Conservation (phyloP, 78 protist species). For the Dictyostelium brefeldianum region DNA sequence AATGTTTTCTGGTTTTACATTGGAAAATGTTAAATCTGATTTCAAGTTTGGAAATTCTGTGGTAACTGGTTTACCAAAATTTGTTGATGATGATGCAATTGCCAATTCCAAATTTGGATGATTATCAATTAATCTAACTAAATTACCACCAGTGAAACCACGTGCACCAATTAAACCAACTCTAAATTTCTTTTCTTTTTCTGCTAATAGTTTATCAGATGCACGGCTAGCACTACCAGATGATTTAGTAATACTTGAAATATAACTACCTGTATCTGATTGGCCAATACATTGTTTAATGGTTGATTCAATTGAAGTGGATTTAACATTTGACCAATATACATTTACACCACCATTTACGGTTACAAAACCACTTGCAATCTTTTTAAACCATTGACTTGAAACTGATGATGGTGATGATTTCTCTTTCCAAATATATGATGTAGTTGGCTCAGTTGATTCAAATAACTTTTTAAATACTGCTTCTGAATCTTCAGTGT, state of each 20-base stretch:
- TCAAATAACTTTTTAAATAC: constrained; percentile 23
- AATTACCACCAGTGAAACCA: constrained; percentile 87
- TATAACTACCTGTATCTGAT: not conserved
- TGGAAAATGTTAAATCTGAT: constrained; percentile 20
- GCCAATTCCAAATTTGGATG: constrained; percentile 76
- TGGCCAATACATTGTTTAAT: not conserved
- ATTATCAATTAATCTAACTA: constrained; percentile 55
- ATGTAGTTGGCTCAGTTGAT: not conserved
- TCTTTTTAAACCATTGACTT: constrained; percentile 25
- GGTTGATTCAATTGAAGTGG: not conserved
- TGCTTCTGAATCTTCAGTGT: constrained; percentile 29
- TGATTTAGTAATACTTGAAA: not conserved
- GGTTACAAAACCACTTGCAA: constrained; percentile 39
- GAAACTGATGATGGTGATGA: not conserved
- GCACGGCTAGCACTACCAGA: not conserved
- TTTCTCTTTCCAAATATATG: constrained; percentile 28
- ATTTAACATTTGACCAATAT: constrained; percentile 47
- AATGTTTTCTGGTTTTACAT: constrained; percentile 80
- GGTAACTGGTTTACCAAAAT: constrained; percentile 70
- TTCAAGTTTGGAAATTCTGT: constrained; percentile 72
- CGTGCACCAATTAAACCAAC: constrained; percentile 90
- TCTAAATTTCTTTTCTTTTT: constrained; percentile 23
- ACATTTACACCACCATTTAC: not conserved
- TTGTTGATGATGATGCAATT: constrained; percentile 73
- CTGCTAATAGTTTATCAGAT: not conserved